Percentiles rank a stretch among this genome's conserved stretches.
Conservation (phyloP, 2,329 filamentous ascomycete genomes). For the Pseudovirgaria hyperparasitica region DNA sequence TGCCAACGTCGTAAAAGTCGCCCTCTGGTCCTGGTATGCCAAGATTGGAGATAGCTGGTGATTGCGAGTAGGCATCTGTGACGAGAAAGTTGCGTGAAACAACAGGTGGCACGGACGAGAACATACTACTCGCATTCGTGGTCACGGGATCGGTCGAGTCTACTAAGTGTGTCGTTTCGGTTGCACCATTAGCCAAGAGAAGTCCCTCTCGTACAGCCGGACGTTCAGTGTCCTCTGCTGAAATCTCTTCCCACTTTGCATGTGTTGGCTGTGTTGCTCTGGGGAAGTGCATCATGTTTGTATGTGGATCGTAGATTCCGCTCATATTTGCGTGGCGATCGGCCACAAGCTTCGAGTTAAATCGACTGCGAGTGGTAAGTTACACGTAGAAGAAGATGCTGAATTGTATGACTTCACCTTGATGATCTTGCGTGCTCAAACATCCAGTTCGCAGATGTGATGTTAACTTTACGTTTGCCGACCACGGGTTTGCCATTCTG, state of each 20-base stretch:
- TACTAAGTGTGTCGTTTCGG: conserved; percentile 22
- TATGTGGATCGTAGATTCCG: conserved; percentile 88
- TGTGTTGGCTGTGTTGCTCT: conserved; percentile 81
- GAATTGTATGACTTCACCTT: conserved; percentile 44
- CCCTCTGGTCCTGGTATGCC: conserved; percentile 48
- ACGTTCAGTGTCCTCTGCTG: conserved; percentile 21
- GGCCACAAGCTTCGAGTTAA: conserved; percentile 63
- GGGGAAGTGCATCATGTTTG: conserved; percentile 82
- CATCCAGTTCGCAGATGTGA: conserved; percentile 95
- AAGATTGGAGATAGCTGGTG: conserved; percentile 44
- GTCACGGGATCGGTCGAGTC: conserved; percentile 5
- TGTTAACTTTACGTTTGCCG: conserved; percentile 69
- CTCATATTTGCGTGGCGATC: conserved; percentile 55
- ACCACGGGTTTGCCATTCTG: conserved; percentile 61
- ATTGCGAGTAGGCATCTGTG: conserved; percentile 46
- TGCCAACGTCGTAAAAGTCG: conserved; percentile 33
- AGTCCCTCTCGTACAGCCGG: conserved; percentile 1
- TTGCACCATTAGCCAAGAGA: conserved; percentile 15
- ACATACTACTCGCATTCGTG: conserved; percentile 25
- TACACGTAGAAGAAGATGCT: conserved; percentile 6
- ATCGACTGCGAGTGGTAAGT: conserved; percentile 45
- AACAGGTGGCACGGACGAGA: conserved; percentile 41
- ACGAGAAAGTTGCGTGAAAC: conserved; percentile 51
- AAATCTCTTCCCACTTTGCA: conserved; percentile 65
- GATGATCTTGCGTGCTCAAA: conserved; percentile 85